Evolutionary conservation across 108 stramenopile genomes (phyloP), one percentile per base, ranked within the genome.

Genomic region (Schizochytrium sp.): DNA sequence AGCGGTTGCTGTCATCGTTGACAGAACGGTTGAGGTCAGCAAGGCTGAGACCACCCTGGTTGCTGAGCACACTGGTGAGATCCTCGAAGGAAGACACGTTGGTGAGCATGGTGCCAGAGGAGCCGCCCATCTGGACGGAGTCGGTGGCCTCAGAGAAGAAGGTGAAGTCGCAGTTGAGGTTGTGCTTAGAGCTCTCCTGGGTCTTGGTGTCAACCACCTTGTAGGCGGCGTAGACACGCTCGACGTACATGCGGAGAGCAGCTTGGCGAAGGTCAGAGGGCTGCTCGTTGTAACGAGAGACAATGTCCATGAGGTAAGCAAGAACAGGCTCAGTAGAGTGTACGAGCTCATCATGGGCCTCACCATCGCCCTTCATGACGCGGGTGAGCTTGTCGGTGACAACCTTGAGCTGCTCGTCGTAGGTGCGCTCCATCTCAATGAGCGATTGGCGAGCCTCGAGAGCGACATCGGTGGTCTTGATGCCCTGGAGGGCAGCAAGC

Each of bases 341-440:
- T 38, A 83, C 76, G 50, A 83, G 76, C 76, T 49, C 47, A 47
- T 83, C 50, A 53, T 5, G 76, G 53, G 76, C 76, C 12, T 47
- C 49, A n/a, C 28, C 47, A 3, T 83, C 76, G 53, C 57, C 64
- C 47, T 8, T 4, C 12, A 61, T 55, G 76, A 13, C 38, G 46
- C 44, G 53, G 41, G n/a, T 87, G 19, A 87, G 88, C 88, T 55
- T 87, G 49, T 96, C 61, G 57, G 91, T 60, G 3, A 88, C 88
- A n/a, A 50, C 2, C 56, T 47, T 50, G 72, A 97, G 92, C 90
- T 96, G 93, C 69, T 95, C 94, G 46, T 96, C 93, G 89, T 94
- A 97, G n/a, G 98, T 97, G 92, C 95, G 94, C 57, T 95, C 96
- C 90, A 97, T 96, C 90, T 96, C 95, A 89, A 98, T 93, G 4